phyloP scores from a whole-genome alignment of 805 yeast species.

The Myxozyma mucilagina region DNA sequence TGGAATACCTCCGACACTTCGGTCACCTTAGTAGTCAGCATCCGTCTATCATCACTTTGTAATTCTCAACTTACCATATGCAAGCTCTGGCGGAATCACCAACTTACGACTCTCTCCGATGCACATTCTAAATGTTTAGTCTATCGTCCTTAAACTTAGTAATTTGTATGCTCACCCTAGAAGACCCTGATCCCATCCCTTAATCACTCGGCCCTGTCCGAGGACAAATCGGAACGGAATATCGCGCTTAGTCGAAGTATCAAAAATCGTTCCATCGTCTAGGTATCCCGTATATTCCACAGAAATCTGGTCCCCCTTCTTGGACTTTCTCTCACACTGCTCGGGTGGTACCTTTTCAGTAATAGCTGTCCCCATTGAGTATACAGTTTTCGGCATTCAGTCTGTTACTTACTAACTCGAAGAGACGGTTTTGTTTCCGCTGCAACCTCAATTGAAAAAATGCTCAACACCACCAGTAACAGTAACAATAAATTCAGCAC shows the following conservation, averaged over 20 bases:
- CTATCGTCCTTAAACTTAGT: not conserved
- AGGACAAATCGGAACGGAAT: constrained; percentile 69
- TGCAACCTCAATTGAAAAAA: too few species aligned
- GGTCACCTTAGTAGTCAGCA: not conserved
- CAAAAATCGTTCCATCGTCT: constrained; percentile 69
- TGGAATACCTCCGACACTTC: constrained; percentile 61
- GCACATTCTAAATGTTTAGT: constrained; percentile 55
- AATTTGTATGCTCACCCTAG: constrained; percentile 42
- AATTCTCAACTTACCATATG: constrained; percentile 55
- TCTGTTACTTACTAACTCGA: constrained; percentile 11
- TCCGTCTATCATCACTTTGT: not conserved
- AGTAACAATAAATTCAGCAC: too few species aligned
- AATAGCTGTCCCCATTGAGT: constrained; percentile 4
- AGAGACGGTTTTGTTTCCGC: constrained; percentile 4
- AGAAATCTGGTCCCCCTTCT: constrained; percentile 63
- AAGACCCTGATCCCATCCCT: constrained; percentile 91
- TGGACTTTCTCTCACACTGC: constrained; percentile 48
- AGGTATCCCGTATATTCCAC: constrained; percentile 81
- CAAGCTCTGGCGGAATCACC: constrained; percentile 75
- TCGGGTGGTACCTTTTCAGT: constrained; percentile 18
- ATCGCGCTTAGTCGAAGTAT: constrained; percentile 65
- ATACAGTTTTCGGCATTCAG: not conserved
- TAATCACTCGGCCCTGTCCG: constrained; percentile 77
- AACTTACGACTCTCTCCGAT: constrained; percentile 81
- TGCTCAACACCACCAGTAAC: not conserved